Conservation (phyloP, 768 basidiomycete genomes). For the Kwoniella sp. region DNA sequence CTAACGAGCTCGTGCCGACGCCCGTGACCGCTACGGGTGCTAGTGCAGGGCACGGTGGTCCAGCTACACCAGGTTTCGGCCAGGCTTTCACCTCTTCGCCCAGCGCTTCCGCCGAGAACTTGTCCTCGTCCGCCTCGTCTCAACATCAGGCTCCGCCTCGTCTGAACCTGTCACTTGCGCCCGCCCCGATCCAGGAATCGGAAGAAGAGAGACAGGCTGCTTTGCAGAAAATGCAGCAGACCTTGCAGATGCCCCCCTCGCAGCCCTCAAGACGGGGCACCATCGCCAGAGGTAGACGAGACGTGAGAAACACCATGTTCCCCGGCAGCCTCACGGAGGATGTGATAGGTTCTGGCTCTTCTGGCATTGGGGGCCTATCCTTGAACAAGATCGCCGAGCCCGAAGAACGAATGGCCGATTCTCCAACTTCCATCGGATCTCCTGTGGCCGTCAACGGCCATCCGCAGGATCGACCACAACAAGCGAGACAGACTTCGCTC, state of each 20-base stretch:
- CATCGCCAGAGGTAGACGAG: constrained; percentile 56
- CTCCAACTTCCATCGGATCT: constrained; percentile 8
- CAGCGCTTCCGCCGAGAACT: constrained; percentile 30
- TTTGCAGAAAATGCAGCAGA: constrained; percentile 54
- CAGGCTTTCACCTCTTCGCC: constrained; percentile 37
- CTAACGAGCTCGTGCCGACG: constrained; percentile 34
- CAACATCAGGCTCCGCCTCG: constrained; percentile 23
- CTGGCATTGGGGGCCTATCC: constrained; percentile 17
- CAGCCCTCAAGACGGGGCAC: constrained; percentile 41
- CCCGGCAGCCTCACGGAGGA: constrained; percentile 27
- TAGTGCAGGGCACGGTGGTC: not conserved
- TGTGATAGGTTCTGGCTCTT: constrained; percentile 29
- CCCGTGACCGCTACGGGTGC: constrained; percentile 13
- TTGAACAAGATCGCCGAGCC: constrained; percentile 18
- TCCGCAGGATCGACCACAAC: constrained; percentile 9
- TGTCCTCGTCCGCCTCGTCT: constrained; percentile 27
- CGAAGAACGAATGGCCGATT: constrained; percentile 14
- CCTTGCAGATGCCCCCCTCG: constrained; percentile 53
- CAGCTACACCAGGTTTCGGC: constrained; percentile 26
- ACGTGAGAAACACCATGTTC: constrained; percentile 58
- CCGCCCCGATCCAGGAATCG: constrained; percentile 54
- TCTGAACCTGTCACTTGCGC: constrained; percentile 52
- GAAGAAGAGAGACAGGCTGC: constrained; percentile 56
- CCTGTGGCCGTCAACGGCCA: constrained; percentile 5
- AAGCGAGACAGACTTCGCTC: constrained; percentile 37